Percentiles rank a stretch among this genome's conserved stretches.
These are phyloP conservation scores for Suillus occidentalis DNA, from an alignment of 768 basidiomycete genomes.

Conservation along the genomic window DNA sequence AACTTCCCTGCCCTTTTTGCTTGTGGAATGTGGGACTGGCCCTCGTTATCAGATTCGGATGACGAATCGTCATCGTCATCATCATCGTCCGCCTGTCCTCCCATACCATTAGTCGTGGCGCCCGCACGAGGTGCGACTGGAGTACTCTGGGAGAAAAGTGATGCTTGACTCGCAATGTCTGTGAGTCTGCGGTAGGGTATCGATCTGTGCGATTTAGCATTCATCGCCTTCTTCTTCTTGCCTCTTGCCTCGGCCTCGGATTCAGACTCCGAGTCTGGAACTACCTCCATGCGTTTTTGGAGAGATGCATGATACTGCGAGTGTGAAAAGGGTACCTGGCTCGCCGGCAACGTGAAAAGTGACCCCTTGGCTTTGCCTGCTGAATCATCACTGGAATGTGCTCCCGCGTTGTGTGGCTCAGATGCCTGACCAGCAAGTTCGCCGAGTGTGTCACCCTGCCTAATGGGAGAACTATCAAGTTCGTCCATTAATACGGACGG, in stretches of 20 bases:
- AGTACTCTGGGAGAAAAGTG: conserved; percentile 38
- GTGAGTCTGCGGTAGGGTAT: conserved; percentile 48
- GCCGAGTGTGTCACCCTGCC: background rate
- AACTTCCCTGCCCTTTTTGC: conserved; percentile 51
- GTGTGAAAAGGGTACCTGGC: conserved; percentile 54
- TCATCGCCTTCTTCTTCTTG: conserved; percentile 18
- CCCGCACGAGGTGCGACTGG: conserved; percentile 27
- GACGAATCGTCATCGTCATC: conserved; percentile 32
- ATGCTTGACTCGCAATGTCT: conserved; percentile 41
- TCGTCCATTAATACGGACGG: conserved; percentile 35
- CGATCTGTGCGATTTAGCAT: conserved; percentile 14
- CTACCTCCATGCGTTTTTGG: conserved; percentile 13
- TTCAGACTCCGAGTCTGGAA: conserved; percentile 29
- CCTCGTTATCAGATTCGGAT: conserved; percentile 38
- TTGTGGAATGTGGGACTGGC: conserved; percentile 56
- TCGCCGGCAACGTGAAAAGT: conserved; percentile 53
- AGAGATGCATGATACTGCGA: conserved; percentile 40
- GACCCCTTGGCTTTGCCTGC: conserved; percentile 20
- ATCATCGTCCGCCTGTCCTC: conserved; percentile 9
- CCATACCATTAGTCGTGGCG: conserved; percentile 26
- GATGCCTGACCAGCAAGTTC: conserved; percentile 15
- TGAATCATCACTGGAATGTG: conserved; percentile 2
- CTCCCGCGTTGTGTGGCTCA: conserved; percentile 4
- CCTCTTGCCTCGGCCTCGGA: conserved; percentile 38
- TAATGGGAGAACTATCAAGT: conserved; percentile 28